These are phyloP conservation scores for Cercospora sp. DNA, from an alignment of 2,329 filamentous ascomycete genomes.

Conservation along the genomic window DNA sequence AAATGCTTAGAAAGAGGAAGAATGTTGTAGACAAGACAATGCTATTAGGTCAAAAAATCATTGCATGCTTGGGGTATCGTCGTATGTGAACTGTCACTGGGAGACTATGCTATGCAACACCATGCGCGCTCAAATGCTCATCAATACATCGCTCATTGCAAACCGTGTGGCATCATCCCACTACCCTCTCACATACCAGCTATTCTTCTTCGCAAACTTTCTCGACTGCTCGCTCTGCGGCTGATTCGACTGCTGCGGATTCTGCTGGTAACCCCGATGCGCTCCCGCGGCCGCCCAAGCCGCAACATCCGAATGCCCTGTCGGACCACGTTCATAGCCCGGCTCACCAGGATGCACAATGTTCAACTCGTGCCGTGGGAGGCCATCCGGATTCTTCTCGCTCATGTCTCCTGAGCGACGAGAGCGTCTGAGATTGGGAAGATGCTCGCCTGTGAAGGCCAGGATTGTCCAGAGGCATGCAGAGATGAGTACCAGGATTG, in stretches of 20 bases:
- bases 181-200: constrained; percentile 8
- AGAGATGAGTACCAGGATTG: constrained; percentile 36
- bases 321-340: constrained; percentile 6
- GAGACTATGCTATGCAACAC: neutral
- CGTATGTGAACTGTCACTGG: neutral
- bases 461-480: constrained; percentile 23
- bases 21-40: neutral
- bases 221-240: constrained; percentile 8
- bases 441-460: constrained; percentile 18
- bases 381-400: neutral
- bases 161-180: too few species aligned
- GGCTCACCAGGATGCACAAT: constrained; percentile 3
- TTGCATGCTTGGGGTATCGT: neutral
- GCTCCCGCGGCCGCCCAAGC: constrained; percentile 9
- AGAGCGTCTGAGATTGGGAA: constrained; percentile 4
- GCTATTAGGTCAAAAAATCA: neutral
- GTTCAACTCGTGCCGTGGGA: constrained; percentile 11
- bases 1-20: neutral
- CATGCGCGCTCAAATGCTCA: neutral
- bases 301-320: constrained; percentile 11
- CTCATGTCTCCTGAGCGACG: neutral
- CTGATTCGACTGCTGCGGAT: neutral
- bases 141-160: too few species aligned
- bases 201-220: constrained; percentile 13
- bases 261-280: neutral